These are phyloP conservation scores for Yamadazyma dendronema DNA, from an alignment of 1,139 yeast species.

Conservation along the genomic window DNA sequence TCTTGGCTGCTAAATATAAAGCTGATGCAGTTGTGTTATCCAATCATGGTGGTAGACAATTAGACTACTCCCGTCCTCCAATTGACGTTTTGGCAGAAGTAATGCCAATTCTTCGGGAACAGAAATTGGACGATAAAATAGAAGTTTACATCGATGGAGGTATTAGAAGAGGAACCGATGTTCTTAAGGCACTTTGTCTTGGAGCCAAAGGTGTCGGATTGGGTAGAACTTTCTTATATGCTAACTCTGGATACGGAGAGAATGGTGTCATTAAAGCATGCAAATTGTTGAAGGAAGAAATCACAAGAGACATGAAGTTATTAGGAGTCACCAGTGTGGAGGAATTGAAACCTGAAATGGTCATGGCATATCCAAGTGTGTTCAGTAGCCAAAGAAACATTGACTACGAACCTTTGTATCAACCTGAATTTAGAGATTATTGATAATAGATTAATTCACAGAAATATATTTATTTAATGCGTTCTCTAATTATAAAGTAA, in stretches of 20 bases:
- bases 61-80: conserved; percentile 49
- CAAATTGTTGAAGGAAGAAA: conserved; percentile 44
- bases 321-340: conserved; percentile 34
- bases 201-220: conserved; percentile 60
- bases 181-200: conserved; percentile 51
- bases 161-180: conserved; percentile 51
- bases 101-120: conserved; percentile 35
- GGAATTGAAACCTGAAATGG: conserved; percentile 27
- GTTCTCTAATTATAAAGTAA: conserved; percentile 3
- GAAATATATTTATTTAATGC: not conserved
- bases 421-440: conserved; percentile 13
- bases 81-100: conserved; percentile 48
- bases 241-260: conserved; percentile 50
- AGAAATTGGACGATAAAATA: conserved; percentile 30
- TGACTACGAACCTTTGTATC: conserved; percentile 15
- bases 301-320: conserved; percentile 46
- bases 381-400: conserved; percentile 13
- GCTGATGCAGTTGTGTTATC: conserved; percentile 51
- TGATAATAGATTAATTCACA: no score
- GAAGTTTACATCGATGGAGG: conserved; percentile 57
- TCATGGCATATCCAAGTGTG: conserved; percentile 15
- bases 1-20: conserved; percentile 42
- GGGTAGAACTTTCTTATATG: conserved; percentile 48
- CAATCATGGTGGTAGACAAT: conserved; percentile 56
- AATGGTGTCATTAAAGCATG: conserved; percentile 45